phyloP scores from a whole-genome alignment of 495 filamentous ascomycete genomes.

The Penicillium manginii region DNA sequence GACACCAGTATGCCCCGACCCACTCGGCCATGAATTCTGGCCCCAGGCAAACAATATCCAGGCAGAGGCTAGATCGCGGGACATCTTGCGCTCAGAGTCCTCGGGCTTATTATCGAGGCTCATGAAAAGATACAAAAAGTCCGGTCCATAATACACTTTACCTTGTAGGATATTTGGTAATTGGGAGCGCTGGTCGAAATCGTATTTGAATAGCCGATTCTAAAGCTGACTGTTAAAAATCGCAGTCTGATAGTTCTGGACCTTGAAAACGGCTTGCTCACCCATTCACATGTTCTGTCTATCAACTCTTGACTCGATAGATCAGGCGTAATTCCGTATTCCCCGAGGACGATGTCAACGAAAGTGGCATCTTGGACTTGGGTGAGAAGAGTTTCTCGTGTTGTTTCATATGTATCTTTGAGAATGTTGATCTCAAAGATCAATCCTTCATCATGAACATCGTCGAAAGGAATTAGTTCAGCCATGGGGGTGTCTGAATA shows the following conservation, averaged over 20 bases:
- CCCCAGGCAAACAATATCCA: slow-evolving; percentile 17
- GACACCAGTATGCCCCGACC: neutral
- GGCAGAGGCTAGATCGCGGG: slow-evolving; percentile 1
- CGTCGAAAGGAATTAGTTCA: slow-evolving; percentile 14
- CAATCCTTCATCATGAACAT: slow-evolving; percentile 20
- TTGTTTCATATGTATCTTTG: slow-evolving; percentile 10
- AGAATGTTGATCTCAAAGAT: slow-evolving; percentile 14
- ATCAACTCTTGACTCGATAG: slow-evolving; percentile 4
- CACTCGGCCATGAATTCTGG: slow-evolving; percentile 10
- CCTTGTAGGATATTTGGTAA: slow-evolving; percentile 10
- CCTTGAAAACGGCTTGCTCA: slow-evolving; percentile 15
- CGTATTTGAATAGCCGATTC: slow-evolving; percentile 16
- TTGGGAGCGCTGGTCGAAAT: slow-evolving; percentile 19
- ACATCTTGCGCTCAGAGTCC: slow-evolving; percentile 10
- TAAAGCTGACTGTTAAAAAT: slow-evolving; percentile 14
- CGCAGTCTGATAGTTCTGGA: slow-evolving; percentile 13
- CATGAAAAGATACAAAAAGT: slow-evolving; percentile 17
- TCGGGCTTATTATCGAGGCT: slow-evolving; percentile 11
- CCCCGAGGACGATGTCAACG: slow-evolving; percentile 7
- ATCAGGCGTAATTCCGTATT: slow-evolving; percentile 12
- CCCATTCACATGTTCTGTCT: slow-evolving; percentile 6
- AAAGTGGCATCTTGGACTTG: slow-evolving; percentile 11
- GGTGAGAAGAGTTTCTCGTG: slow-evolving; percentile 9
- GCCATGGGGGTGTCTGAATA: slow-evolving; percentile 1
- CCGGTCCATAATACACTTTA: slow-evolving; percentile 14